Evolutionary conservation across 2,329 filamentous ascomycete species (phyloP).

Genomic region (Geoglossum cookeanum): DNA sequence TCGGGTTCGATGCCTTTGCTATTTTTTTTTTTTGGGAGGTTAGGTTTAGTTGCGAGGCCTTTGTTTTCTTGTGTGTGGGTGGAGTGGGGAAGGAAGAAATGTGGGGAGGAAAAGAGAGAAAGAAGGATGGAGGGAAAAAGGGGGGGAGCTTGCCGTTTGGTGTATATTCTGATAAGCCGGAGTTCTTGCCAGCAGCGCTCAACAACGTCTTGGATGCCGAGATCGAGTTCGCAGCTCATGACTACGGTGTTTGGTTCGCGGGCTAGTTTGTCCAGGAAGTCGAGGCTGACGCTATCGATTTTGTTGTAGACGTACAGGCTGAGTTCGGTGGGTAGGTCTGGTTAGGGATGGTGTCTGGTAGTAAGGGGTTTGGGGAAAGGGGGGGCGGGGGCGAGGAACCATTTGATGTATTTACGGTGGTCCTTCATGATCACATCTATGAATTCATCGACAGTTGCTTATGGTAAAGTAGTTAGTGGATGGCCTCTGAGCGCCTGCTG

Average conservation of each 20-base stretch:
- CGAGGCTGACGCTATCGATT: slow-evolving; percentile 84
- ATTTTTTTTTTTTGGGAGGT: neutral
- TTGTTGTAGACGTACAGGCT: slow-evolving; percentile 99
- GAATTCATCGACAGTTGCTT: slow-evolving; percentile 87
- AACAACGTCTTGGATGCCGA: slow-evolving; percentile 83
- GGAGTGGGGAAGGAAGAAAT: neutral
- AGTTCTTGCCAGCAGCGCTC: slow-evolving; percentile 92
- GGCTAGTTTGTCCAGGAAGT: slow-evolving; percentile 81
- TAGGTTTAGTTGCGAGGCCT: too few relatives aligned
- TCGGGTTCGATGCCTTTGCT: slow-evolving; percentile 79
- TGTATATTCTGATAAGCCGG: slow-evolving; percentile 79
- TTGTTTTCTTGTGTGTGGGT: too few relatives aligned
- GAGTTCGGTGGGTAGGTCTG: neutral
- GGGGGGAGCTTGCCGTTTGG: slow-evolving; percentile 38
- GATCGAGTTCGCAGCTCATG: slow-evolving; percentile 92
- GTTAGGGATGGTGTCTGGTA: too few relatives aligned
- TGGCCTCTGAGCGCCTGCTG: slow-evolving; percentile 4
- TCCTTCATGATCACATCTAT: slow-evolving; percentile 99
- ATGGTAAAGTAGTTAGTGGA: neutral
- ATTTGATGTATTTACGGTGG: slow-evolving; percentile 89
- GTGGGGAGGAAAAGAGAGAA: neutral
- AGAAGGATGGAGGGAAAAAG: neutral
- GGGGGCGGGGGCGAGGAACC: slow-evolving; percentile 19
- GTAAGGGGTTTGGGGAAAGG: too few relatives aligned
- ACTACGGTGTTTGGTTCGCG: slow-evolving; percentile 86